Evolutionary conservation across 176 grass and related monocot species (phyloP).

Genomic region (Elaeis guineensis): DNA sequence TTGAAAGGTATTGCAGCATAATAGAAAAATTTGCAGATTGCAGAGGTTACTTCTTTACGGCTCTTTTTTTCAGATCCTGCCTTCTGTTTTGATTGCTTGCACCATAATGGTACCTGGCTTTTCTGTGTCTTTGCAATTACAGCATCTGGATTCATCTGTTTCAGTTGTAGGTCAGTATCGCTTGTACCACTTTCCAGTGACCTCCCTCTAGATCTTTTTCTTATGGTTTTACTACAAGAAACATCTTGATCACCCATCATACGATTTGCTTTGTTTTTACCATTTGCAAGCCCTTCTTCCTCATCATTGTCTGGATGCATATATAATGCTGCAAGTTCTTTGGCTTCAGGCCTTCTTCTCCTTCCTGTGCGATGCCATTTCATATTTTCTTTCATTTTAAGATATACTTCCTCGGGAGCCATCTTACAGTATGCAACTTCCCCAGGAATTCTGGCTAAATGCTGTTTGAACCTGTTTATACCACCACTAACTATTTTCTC

Average conservation of each 20-base stretch:
- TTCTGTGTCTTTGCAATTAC: conserved; percentile 15
- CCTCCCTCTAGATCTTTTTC: conserved; percentile 9
- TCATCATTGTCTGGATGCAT: conserved; percentile 10
- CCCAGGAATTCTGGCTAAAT: conserved; percentile 34
- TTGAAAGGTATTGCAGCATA: conserved; percentile 27
- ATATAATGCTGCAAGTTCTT: conserved; percentile 16
- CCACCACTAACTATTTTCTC: conserved; percentile 32
- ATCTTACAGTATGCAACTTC: conserved; percentile 30
- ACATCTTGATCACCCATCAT: conserved; percentile 19
- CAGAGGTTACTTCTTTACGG: conserved; percentile 23
- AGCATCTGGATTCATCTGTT: conserved; percentile 5
- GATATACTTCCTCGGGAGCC: conserved; percentile 28
- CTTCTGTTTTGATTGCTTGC: conserved; percentile 19
- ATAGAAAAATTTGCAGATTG: conserved; percentile 31
- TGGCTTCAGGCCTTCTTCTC: conserved; percentile 17
- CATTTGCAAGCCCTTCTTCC: conserved; percentile 9
- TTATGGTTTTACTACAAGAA: conserved; percentile 17
- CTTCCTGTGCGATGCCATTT: conserved; percentile 30
- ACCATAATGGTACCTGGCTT: neutral
- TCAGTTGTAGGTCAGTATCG: neutral
- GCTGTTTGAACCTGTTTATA: conserved; percentile 31
- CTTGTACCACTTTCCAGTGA: neutral
- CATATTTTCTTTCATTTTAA: conserved; percentile 31
- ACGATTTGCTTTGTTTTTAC: conserved; percentile 5
- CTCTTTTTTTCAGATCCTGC: conserved; percentile 10